Conservation (phyloP, 2,329 filamentous ascomycete species). For the Alternaria brassicae region DNA sequence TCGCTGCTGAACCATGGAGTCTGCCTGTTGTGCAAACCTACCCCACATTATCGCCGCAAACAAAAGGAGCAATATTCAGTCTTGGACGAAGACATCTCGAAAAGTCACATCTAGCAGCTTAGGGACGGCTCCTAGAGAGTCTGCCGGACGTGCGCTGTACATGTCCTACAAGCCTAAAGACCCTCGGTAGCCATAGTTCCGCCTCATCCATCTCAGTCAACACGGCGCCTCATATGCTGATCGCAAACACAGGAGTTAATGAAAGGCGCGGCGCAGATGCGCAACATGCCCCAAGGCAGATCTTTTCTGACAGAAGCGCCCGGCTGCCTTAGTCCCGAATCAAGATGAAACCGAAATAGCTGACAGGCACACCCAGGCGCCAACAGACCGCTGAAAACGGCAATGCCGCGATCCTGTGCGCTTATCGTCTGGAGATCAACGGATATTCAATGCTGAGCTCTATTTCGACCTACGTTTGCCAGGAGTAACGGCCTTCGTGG, state of each 20-base stretch:
- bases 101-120: not conserved
- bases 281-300: not conserved
- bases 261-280: constrained; percentile 8
- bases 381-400: constrained; percentile 12
- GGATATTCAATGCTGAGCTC: constrained; percentile 11
- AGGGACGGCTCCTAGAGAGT: not conserved
- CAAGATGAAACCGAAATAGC: constrained; percentile 33
- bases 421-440: constrained; percentile 23
- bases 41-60: not conserved
- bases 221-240: not conserved
- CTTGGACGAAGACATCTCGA: not conserved
- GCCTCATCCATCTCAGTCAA: not conserved
- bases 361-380: constrained; percentile 23
- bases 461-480: constrained; percentile 9
- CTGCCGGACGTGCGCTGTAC: not conserved
- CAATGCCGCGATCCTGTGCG: constrained; percentile 19
- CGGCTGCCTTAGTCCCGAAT: constrained; percentile 29
- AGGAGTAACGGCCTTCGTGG: constrained; percentile 5
- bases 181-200: not conserved
- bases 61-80: not conserved
- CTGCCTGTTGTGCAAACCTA: not conserved
- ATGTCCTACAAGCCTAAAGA: not conserved
- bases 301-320: constrained; percentile 18
- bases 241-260: not conserved
- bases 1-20: not conserved